Percentiles rank a stretch among this genome's conserved stretches.
These are phyloP conservation scores for Trypanosoma mega DNA, from an alignment of 208 protist species.

Conservation along the genomic window DNA sequence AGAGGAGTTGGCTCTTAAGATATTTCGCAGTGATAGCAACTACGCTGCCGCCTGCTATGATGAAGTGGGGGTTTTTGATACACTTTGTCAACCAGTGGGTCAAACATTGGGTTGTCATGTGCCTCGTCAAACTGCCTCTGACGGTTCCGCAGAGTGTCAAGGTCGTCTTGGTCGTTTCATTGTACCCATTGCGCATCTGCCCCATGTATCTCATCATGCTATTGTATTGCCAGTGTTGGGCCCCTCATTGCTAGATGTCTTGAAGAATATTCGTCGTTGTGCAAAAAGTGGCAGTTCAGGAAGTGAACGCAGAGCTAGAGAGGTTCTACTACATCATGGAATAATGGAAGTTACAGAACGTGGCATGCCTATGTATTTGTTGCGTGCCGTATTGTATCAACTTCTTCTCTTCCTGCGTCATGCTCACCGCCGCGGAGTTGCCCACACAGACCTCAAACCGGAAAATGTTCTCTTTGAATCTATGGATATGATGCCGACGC, in stretches of 20 bases:
- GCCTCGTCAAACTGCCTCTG: background rate
- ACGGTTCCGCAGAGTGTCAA: slow-evolving; percentile 25
- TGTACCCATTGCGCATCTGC: slow-evolving; percentile 55
- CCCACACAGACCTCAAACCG: slow-evolving; percentile 86
- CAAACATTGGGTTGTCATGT: background rate
- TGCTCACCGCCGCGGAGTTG: slow-evolving; percentile 56
- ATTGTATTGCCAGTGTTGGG: slow-evolving; percentile 76
- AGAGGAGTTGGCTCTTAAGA: slow-evolving; percentile 60
- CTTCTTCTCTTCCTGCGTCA: slow-evolving; percentile 72
- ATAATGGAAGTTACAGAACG: slow-evolving; percentile 40
- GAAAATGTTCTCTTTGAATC: slow-evolving; percentile 86
- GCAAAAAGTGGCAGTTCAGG: background rate
- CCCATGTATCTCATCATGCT: slow-evolving; percentile 68
- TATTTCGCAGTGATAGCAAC: slow-evolving; percentile 67
- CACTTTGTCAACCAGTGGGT: slow-evolving; percentile 27
- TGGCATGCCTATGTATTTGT: slow-evolving; percentile 51
- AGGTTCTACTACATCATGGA: background rate
- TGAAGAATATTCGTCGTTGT: slow-evolving; percentile 32
- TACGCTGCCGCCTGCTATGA: slow-evolving; percentile 78
- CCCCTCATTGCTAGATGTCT: slow-evolving; percentile 55
- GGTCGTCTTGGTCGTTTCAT: slow-evolving; percentile 51
- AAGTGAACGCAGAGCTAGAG: slow-evolving; percentile 4
- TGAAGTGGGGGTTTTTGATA: slow-evolving; percentile 51
- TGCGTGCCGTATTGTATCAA: slow-evolving; percentile 69
- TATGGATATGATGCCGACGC: slow-evolving; percentile 34